Conservation (phyloP, 176 grass and related monocot species). For the Eremochloa ophiuroides region DNA sequence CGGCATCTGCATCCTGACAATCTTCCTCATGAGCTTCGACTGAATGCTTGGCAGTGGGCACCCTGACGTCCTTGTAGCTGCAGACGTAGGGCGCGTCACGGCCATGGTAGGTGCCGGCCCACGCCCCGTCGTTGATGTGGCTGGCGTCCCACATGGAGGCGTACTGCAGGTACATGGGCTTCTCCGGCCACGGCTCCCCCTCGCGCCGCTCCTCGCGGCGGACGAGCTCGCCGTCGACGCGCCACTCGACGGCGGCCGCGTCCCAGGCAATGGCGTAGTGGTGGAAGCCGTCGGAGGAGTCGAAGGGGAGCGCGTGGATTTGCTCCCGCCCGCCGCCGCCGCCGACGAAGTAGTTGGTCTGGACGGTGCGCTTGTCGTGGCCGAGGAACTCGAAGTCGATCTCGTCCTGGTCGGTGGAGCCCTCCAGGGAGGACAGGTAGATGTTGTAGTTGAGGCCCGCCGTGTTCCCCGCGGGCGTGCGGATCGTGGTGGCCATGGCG, state of each 20-base stretch:
- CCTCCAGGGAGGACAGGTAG: slow-evolving; percentile 71
- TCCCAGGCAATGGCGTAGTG: slow-evolving; percentile 65
- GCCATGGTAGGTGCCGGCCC: slow-evolving; percentile 59
- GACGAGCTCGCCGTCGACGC: slow-evolving; percentile 54
- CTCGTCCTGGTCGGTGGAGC: slow-evolving; percentile 54
- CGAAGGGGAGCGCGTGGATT: slow-evolving; percentile 51
- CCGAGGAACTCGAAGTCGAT: slow-evolving; percentile 86
- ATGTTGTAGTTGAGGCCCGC: slow-evolving; percentile 71
- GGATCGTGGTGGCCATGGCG: slow-evolving; percentile 37
- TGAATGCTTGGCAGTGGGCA: slow-evolving; percentile 29
- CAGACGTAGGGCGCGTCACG: slow-evolving; percentile 64
- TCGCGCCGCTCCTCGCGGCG: slow-evolving; percentile 41
- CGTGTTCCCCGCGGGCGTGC: slow-evolving; percentile 38
- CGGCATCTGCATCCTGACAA: neutral
- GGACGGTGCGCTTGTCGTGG: slow-evolving; percentile 50
- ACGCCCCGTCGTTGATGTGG: slow-evolving; percentile 42
- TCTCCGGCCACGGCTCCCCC: slow-evolving; percentile 52
- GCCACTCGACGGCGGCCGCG: slow-evolving; percentile 52
- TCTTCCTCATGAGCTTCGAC: slow-evolving; percentile 30
- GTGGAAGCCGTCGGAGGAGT: slow-evolving; percentile 57
- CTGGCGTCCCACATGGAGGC: slow-evolving; percentile 75
- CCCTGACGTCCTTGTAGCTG: slow-evolving; percentile 54
- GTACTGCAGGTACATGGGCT: slow-evolving; percentile 84
- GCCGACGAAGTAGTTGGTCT: slow-evolving; percentile 66
- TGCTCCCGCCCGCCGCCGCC: slow-evolving; percentile 47